Evolutionary conservation across 345 rosid species (phyloP), one percentile per base, ranked within the genome.

Genomic region (Arabis hirsuta): DNA sequence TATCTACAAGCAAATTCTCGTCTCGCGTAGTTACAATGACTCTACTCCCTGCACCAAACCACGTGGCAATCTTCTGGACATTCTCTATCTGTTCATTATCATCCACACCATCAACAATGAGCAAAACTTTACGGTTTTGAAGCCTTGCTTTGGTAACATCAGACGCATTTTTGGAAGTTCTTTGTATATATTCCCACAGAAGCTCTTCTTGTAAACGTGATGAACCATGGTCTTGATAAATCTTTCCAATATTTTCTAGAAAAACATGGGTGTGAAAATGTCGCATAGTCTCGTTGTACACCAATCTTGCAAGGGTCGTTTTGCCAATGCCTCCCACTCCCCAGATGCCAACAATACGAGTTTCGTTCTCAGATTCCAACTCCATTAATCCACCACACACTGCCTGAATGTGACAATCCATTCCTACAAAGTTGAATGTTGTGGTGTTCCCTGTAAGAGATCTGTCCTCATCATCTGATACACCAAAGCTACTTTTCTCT

Each of bases 11-110:
- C 41, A 55, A 55, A 55, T 7, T 12, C 60, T n/a, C 10, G 13
- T 55, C 22, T 31, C 12, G 6, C 3, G 60, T 55, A 0, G 42
- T 55, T 12, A 55, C 41, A 8, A 55, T 31, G 42, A 31, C 42
- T 31, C 60, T 55, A 55, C 60, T 55, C 12, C 60, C 60, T 9
- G 42, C 11, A 6, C 60, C 60, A 55, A 55, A 55, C 60, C 20
- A 55, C 2, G 20, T 12, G 10, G 41, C 11, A 3, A 52, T 8
- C 12, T 52, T 24, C n/a, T 9, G n/a, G n/a, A 55, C n/a, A 27
- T 55, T 39, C 60, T 29, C 11, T 7, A 55, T 8, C 20, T 55
- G 36, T 24, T 54, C 12, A 8, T 2, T n/a, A 13, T n/a, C 7
- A 32, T 55, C 41, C 60, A 55, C 60, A 55, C 42, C 60, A 55